Evolutionary conservation across 2,329 filamentous ascomycete genomes (phyloP).

Genomic region (Aspergillus fumigatus): DNA sequence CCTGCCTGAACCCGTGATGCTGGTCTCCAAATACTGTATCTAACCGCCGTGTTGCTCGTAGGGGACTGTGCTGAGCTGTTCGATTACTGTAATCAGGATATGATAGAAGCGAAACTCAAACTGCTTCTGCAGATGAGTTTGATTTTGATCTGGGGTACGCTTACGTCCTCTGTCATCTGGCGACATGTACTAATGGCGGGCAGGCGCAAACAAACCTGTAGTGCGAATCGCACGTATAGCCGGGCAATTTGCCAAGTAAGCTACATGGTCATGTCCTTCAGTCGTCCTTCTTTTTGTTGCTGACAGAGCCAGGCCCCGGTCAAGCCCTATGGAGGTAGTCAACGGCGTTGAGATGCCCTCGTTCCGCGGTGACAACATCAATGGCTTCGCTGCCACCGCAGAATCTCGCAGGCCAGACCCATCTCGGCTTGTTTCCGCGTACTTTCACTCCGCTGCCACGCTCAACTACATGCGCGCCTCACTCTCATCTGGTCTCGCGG

Average conservation of each 20-base stretch:
- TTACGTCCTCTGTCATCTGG: conserved; percentile 30
- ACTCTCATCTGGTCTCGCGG: conserved; percentile 81
- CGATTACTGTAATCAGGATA: conserved; percentile 84
- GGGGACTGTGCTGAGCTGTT: conserved; percentile 93
- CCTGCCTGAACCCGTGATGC: background rate
- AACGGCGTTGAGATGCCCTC: conserved; percentile 78
- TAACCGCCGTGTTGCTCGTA: conserved; percentile 13
- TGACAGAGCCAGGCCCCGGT: conserved; percentile 57
- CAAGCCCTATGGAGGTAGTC: conserved; percentile 77
- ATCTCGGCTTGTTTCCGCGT: conserved; percentile 77
- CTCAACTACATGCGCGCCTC: conserved; percentile 88
- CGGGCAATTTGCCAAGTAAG: conserved; percentile 85
- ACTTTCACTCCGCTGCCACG: conserved; percentile 92
- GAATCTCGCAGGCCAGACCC: conserved; percentile 79
- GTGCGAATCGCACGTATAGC: conserved; percentile 95
- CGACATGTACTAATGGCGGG: background rate
- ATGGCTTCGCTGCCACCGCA: conserved; percentile 65
- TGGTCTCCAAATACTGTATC: conserved; percentile 4
- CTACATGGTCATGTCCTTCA: background rate
- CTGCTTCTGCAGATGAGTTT: conserved; percentile 94
- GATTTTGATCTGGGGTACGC: conserved; percentile 78
- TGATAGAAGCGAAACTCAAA: conserved; percentile 96
- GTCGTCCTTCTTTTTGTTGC: background rate
- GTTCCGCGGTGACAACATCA: conserved; percentile 93
- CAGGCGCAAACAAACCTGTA: conserved; percentile 65